phyloP scores from a whole-genome alignment of 2,329 filamentous ascomycete species.

The Chaetomium sp. region DNA sequence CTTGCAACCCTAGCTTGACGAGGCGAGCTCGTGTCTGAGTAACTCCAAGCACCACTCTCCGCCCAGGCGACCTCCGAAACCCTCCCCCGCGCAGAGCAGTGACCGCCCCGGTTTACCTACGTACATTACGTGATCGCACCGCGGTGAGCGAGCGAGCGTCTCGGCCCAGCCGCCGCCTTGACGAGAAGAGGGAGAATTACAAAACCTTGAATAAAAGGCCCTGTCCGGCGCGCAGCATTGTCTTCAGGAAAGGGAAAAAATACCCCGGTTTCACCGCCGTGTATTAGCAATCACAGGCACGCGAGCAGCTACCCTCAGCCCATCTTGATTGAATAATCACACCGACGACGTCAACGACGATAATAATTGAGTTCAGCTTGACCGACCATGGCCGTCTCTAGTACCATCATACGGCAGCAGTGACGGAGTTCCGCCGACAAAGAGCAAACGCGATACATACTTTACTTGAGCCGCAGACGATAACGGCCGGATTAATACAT shows the following conservation, averaged over 20 bases:
- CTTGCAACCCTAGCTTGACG: not conserved
- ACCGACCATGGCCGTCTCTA: slow-evolving; percentile 31
- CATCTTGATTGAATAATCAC: not conserved
- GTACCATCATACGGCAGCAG: slow-evolving; percentile 26
- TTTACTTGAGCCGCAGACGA: slow-evolving; percentile 3
- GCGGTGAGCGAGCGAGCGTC: slow-evolving; percentile 11
- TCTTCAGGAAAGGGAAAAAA: not conserved
- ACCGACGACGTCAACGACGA: not conserved
- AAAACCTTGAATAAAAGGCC: not conserved
- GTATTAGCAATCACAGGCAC: slow-evolving; percentile 12
- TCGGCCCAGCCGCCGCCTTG: slow-evolving; percentile 13
- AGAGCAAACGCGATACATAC: slow-evolving; percentile 6
- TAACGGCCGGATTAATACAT: not conserved
- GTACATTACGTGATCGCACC: slow-evolving; percentile 8
- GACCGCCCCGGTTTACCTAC: not conserved
- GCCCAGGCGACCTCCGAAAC: not conserved
- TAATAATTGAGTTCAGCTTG: not conserved
- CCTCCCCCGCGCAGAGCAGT: not conserved
- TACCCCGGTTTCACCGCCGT: not conserved
- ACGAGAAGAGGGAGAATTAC: not conserved
- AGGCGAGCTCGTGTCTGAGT: too few species aligned
- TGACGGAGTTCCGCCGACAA: slow-evolving; percentile 29
- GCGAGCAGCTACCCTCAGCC: not conserved
- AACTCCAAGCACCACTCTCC: not conserved
- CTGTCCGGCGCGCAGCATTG: not conserved